These are phyloP conservation scores for Prunus mume DNA, from an alignment of 306 rosid species.

Conservation along the genomic window DNA sequence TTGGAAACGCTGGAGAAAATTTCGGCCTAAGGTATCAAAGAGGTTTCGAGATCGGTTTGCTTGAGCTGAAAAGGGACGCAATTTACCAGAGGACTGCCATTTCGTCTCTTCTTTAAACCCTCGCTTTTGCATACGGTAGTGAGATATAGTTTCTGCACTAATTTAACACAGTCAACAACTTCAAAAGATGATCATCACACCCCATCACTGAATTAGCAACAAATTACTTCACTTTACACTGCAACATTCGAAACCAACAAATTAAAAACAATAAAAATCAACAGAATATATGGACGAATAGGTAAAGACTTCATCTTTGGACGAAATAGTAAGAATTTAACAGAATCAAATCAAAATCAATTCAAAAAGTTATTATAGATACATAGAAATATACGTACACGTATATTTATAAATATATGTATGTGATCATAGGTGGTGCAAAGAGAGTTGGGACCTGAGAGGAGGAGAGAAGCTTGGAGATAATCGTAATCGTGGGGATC, in stretches of 20 bases:
- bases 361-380: not conserved
- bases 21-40: constrained; percentile 38
- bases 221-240: not conserved
- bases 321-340: not conserved
- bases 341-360: not conserved
- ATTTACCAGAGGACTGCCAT: constrained; percentile 37
- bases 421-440: not conserved
- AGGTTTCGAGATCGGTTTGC: constrained; percentile 26
- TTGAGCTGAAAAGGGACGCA: constrained; percentile 36
- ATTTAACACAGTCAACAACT: not conserved
- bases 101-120: constrained; percentile 52
- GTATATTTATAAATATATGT: not conserved
- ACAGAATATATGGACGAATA: not conserved
- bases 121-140: constrained; percentile 63
- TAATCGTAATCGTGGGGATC: constrained; percentile 48
- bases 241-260: not conserved
- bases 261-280: not conserved
- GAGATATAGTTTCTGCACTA: constrained; percentile 81
- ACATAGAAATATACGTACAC: not conserved
- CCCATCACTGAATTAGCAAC: not conserved
- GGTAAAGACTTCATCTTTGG: not conserved
- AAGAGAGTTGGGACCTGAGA: constrained; percentile 53
- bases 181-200: not conserved
- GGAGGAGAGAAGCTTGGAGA: constrained; percentile 83
- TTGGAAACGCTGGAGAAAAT: constrained; percentile 67